Conservation (phyloP, 2,329 filamentous ascomycete genomes). For the Pseudogymnoascus sp. region DNA sequence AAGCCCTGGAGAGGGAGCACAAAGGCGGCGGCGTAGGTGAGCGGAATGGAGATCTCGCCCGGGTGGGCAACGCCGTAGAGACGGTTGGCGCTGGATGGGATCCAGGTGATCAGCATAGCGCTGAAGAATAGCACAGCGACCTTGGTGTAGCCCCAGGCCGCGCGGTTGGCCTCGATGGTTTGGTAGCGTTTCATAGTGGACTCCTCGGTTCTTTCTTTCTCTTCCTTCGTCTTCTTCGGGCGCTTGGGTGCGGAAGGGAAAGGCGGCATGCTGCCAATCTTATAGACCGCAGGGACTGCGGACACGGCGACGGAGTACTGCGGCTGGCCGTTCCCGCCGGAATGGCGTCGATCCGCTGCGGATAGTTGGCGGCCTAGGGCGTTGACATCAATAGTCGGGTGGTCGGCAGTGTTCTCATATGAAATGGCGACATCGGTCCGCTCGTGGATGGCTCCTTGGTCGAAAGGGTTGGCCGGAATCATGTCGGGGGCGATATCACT, state of each 20-base stretch:
- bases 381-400: constrained; percentile 1
- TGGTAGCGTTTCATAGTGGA: background rate
- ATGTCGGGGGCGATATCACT: background rate
- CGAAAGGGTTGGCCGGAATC: background rate
- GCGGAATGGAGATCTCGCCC: constrained; percentile 43
- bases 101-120: constrained; percentile 65
- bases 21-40: constrained; percentile 64
- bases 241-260: constrained; percentile 1
- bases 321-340: constrained; percentile 14
- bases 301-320: constrained; percentile 1
- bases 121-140: constrained; percentile 66
- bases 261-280: constrained; percentile 8
- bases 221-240: background rate
- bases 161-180: constrained; percentile 41
- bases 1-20: constrained; percentile 77
- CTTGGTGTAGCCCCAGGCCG: constrained; percentile 63
- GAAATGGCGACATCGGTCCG: background rate
- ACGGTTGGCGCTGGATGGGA: constrained; percentile 70
- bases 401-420: background rate
- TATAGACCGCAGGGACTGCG: background rate
- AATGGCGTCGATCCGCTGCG: constrained; percentile 22
- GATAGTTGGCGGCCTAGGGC: constrained; percentile 8
- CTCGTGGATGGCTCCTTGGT: constrained; percentile 1
- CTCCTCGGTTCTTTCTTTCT: background rate
- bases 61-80: constrained; percentile 61